phyloP scores from a whole-genome alignment of 2,329 filamentous ascomycete genomes.

The Fonsecaea pedrosoi region DNA sequence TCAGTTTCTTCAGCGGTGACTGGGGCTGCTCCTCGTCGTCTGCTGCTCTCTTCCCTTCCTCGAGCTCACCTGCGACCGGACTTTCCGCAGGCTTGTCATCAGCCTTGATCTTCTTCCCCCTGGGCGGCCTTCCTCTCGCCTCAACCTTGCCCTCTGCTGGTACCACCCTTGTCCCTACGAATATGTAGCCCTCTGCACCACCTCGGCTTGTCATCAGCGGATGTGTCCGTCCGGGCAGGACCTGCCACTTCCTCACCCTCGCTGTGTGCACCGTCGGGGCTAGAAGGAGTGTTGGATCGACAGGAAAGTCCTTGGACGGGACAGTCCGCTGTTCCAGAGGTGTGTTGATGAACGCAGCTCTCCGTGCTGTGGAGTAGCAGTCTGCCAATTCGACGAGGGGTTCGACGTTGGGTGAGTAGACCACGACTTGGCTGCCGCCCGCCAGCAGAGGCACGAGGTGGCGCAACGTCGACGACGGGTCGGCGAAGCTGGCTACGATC shows the following conservation, averaged over 20 bases:
- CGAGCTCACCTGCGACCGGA: background rate
- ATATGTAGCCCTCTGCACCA: slow-evolving; percentile 87
- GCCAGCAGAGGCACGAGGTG: slow-evolving; percentile 79
- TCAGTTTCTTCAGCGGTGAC: slow-evolving; percentile 35
- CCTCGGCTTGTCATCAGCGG: slow-evolving; percentile 90
- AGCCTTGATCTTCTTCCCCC: slow-evolving; percentile 60
- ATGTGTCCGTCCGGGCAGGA: slow-evolving; percentile 88
- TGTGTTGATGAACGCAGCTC: slow-evolving; percentile 69
- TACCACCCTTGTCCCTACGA: slow-evolving; percentile 80
- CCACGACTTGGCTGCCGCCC: slow-evolving; percentile 81
- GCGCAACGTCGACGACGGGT: slow-evolving; percentile 75
- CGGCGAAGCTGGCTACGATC: slow-evolving; percentile 81
- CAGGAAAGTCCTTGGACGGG: slow-evolving; percentile 73
- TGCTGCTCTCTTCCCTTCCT: slow-evolving; percentile 26
- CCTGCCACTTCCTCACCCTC: slow-evolving; percentile 82
- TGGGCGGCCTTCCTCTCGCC: slow-evolving; percentile 71
- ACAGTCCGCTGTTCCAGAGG: slow-evolving; percentile 24
- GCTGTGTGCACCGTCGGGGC: slow-evolving; percentile 82
- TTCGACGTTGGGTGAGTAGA: slow-evolving; percentile 83
- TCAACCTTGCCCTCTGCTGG: slow-evolving; percentile 78
- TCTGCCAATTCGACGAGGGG: slow-evolving; percentile 79
- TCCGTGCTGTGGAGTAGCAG: slow-evolving; percentile 79
- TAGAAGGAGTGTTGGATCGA: slow-evolving; percentile 85
- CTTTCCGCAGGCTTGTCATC: background rate
- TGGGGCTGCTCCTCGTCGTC: slow-evolving; percentile 28